Evolutionary conservation across 306 rosid species (phyloP), one percentile per base, ranked within the genome.

Genomic region (Prosopis cineraria): DNA sequence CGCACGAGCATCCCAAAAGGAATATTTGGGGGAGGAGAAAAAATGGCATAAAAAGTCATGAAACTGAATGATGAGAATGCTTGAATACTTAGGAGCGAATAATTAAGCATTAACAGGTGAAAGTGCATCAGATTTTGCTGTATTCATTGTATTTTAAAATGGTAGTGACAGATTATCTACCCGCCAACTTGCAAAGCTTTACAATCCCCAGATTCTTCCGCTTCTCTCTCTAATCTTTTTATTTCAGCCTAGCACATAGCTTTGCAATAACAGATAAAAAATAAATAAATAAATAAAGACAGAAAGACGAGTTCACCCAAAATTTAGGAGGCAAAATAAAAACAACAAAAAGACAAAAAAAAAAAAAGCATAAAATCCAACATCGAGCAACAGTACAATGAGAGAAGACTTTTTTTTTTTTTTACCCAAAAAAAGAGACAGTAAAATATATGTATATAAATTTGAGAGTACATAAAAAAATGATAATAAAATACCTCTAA

Each of bases 181-280:
- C 70, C 47, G 70, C 70, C 70, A 37, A 65, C 45, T 63, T 33
- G 69, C 8, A 6, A 25, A 64, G 45, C 70, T 65, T 65, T 65
- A 36, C 70, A 30, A 36, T 66, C 14, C 8, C 20, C 16, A 17
- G 72, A 66, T 39, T 39, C 50, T n/a, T 14, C 9, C 47, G 4
- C 5, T 20, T 22, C 30, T 37, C n/a, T 36, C 45, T 55, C 24
- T 17, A 48, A 1, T 5, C 6, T 36, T 48, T 48, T 48, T 48
- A 48, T 19, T 19, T 6, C 2, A 6, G 10, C 55, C 1, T 19
- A 6, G 24, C 55, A 48, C 24, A 17, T 10, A 48, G 5, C 0
- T 47, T 17, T 17, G 20, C 20, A 1, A 16, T 17, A 44, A 12
- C 16, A 10, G n/a, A n/a, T n/a, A 34, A 34, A 34, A 34, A 34